phyloP scores from a whole-genome alignment of 257 asterid species.

The Solanum chiquidenum region DNA sequence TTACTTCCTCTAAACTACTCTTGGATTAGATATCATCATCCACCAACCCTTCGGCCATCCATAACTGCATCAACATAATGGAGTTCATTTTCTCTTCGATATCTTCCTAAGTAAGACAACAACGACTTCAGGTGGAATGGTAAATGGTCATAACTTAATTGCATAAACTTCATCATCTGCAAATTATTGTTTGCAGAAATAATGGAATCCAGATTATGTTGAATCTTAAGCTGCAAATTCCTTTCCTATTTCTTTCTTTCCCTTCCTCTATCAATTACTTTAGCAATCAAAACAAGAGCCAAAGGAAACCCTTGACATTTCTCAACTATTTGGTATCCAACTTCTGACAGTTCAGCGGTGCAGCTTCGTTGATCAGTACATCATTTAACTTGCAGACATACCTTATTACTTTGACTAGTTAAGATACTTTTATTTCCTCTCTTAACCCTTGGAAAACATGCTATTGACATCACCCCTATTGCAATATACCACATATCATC shows the following conservation, averaged over 20 bases:
- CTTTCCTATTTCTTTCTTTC: not conserved
- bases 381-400: not conserved
- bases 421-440: not conserved
- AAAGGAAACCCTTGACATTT: slow-evolving; percentile 10
- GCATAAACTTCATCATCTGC: not conserved
- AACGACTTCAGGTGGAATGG: slow-evolving; percentile 16
- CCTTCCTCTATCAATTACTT: not conserved
- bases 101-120: slow-evolving; percentile 20
- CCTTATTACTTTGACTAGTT: not conserved
- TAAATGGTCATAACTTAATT: slow-evolving; percentile 17
- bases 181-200: not conserved
- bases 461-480: not conserved
- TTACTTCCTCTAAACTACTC: not conserved
- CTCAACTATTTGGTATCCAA: not conserved
- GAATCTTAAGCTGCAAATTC: not conserved
- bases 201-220: not conserved
- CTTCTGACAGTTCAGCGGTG: not conserved
- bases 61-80: slow-evolving; percentile 3
- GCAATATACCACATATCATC: not conserved
- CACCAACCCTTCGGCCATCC: slow-evolving; percentile 29
- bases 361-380: not conserved
- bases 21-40: not conserved
- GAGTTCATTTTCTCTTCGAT: not conserved
- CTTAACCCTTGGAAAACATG: not conserved
- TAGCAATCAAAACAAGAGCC: not conserved